Conservation (phyloP, 768 basidiomycete genomes). For the Boletus vermiculosoides region DNA sequence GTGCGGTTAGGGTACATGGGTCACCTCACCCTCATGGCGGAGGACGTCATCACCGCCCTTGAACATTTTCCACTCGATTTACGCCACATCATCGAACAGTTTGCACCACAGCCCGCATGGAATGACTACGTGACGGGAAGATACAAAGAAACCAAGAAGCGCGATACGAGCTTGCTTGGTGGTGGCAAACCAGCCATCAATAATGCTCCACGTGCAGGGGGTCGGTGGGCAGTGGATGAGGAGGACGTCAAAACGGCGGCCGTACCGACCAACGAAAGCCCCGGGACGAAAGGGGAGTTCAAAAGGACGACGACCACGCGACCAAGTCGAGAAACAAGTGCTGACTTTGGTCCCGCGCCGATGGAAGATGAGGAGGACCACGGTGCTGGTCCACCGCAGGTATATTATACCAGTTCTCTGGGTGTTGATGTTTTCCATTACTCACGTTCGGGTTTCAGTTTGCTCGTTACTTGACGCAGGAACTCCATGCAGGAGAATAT, state of each 20-base stretch:
- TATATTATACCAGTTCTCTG: conserved; percentile 22
- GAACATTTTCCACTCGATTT: conserved; percentile 85
- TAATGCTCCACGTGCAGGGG: conserved; percentile 30
- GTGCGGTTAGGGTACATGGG: conserved; percentile 95
- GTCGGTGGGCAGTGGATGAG: conserved; percentile 73
- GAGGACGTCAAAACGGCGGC: conserved; percentile 39
- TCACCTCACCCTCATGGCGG: conserved; percentile 90
- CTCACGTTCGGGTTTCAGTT: conserved; percentile 47
- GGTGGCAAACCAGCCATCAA: conserved; percentile 75
- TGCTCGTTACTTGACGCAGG: conserved; percentile 73
- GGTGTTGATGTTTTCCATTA: neutral
- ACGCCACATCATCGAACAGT: conserved; percentile 56
- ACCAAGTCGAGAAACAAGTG: conserved; percentile 49
- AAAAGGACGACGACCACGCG: conserved; percentile 44
- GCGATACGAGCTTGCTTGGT: conserved; percentile 76
- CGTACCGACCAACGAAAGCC: conserved; percentile 18
- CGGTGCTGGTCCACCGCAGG: conserved; percentile 45
- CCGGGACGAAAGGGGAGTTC: conserved; percentile 56
- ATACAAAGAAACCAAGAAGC: conserved; percentile 82
- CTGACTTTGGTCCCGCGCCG: conserved; percentile 61
- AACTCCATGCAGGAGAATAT: conserved; percentile 63
- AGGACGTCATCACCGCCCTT: conserved; percentile 89
- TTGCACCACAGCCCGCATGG: conserved; percentile 81
- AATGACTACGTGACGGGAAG: conserved; percentile 84
- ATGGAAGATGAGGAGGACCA: conserved; percentile 50